Percentiles rank a stretch among this genome's conserved stretches.
These are phyloP conservation scores for Castanospermum australe DNA, from an alignment of 306 rosid species.

Conservation along the genomic window DNA sequence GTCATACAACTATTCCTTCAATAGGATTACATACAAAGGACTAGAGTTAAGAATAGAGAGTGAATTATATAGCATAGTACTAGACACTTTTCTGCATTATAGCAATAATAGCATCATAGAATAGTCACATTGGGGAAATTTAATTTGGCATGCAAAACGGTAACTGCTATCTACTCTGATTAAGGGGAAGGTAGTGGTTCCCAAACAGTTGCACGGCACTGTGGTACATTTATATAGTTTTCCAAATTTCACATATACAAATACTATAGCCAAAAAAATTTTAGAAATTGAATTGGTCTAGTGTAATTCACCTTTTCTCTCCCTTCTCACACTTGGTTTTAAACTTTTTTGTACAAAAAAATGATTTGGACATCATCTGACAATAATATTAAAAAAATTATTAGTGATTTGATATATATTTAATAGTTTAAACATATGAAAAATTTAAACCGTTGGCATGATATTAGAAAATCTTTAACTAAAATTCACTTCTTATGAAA, in stretches of 20 bases:
- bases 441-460: too few relatives aligned
- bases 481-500: too few relatives aligned
- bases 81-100: neutral
- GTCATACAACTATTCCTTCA: slow-evolving; percentile 23
- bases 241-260: neutral
- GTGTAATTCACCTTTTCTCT: too few relatives aligned
- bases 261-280: neutral
- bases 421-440: too few relatives aligned
- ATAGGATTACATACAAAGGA: slow-evolving; percentile 22
- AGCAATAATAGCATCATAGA: slow-evolving; percentile 8
- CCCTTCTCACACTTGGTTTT: too few relatives aligned
- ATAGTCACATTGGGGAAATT: slow-evolving; percentile 15
- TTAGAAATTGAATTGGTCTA: slow-evolving; percentile 5
- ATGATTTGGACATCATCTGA: too few relatives aligned
- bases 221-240: neutral
- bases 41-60: neutral
- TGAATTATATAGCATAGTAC: neutral
- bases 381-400: too few relatives aligned
- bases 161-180: neutral
- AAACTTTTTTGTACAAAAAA: too few relatives aligned
- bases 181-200: neutral
- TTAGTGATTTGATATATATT: too few relatives aligned
- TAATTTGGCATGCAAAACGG: neutral
- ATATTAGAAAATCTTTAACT: too few relatives aligned
- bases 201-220: neutral